Base-by-base conservation (phyloP, 78 protist species). In the Dictyostelium intermedium region DNA sequence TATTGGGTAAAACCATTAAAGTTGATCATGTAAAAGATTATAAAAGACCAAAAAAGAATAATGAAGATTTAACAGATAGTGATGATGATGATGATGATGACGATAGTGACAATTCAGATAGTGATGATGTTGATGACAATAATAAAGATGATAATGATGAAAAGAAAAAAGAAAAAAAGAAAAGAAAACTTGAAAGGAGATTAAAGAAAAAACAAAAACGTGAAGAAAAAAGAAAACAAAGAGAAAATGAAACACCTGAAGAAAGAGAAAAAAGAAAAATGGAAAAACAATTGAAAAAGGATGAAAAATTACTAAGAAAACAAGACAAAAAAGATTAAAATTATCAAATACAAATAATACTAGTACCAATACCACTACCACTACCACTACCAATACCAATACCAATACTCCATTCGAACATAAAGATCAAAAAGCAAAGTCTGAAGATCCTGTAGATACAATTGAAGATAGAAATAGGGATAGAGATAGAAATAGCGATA, bases 11-110 rank as follows among this genome's bases (percentile, higher is more conserved):
- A 53, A 77, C 83, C 2, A 14, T 91, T 23, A 91, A 91, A 50
- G 97, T 93, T 27, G 97, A 96, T 53, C 97, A 96, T 82, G 92
- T 77, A 6, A 73, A 72, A 39, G 83, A 95, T 35, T 95, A 95
- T 81, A 34, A 43, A 73, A 56, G 32, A 53, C 95, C 97, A 25
- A 85, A 95, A 83, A 63, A 50, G 34, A 53, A 78, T 13, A 39
- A 61, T 41, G 81, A 76, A 43, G 85, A 92, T 43, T 63, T 25
- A 27, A 66, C 63, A 6, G 91, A 82, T 35, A 10, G n/a, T 23
- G 34, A 41, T 9, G 63, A 77, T 18, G 32, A 35, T 10, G 56
- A 39, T 11, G 50, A 69, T 37, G 27, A 37, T 9, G 34, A 27
- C 6, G 14, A n/a, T 3, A 41, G 30, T 10, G 76, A 45, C 32